Evolutionary conservation across 352 stramenopile genomes (phyloP).

Genomic region (Blastocystis sp.): DNA sequence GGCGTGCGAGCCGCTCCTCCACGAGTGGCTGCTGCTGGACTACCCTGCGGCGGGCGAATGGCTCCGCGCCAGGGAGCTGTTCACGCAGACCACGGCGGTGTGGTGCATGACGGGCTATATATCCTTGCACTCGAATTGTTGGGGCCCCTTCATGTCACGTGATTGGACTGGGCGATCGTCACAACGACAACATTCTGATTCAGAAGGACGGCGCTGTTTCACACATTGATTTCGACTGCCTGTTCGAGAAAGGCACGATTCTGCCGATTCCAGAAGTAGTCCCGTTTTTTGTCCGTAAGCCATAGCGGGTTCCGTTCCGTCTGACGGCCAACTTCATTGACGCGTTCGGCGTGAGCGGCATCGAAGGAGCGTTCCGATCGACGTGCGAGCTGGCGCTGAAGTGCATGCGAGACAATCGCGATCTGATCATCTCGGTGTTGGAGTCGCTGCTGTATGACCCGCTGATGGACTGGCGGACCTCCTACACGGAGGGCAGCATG

Average conservation of each 20-base stretch:
- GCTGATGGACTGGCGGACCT: slow-evolving; percentile 81
- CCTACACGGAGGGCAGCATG: slow-evolving; percentile 76
- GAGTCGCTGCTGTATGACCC: slow-evolving; percentile 97
- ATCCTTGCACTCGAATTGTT: slow-evolving; percentile 74
- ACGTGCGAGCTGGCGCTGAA: slow-evolving; percentile 83
- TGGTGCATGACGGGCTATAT: slow-evolving; percentile 89
- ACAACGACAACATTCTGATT: slow-evolving; percentile 99
- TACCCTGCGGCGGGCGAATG: slow-evolving; percentile 93
- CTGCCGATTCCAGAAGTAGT: slow-evolving; percentile 36
- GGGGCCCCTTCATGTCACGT: slow-evolving; percentile 62
- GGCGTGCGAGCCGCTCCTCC: slow-evolving; percentile 89
- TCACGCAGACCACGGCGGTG: slow-evolving; percentile 77
- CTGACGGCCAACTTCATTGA: slow-evolving; percentile 99
- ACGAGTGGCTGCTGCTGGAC: slow-evolving; percentile 97
- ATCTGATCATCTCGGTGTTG: slow-evolving; percentile 93
- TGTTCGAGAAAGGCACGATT: slow-evolving; percentile 93
- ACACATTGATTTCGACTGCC: slow-evolving; percentile 99
- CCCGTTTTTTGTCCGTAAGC: not conserved
- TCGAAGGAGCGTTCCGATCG: slow-evolving; percentile 88
- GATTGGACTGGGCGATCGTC: slow-evolving; percentile 85
- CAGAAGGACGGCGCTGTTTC: slow-evolving; percentile 94
- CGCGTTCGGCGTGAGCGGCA: slow-evolving; percentile 93
- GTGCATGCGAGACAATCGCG: slow-evolving; percentile 89
- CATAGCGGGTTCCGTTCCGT: slow-evolving; percentile 98
- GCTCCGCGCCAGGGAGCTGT: slow-evolving; percentile 88